Percentiles rank a stretch among this genome's conserved stretches.
These are phyloP conservation scores for Metarhizium sp. DNA, from an alignment of 2,329 filamentous ascomycete species.

Conservation along the genomic window DNA sequence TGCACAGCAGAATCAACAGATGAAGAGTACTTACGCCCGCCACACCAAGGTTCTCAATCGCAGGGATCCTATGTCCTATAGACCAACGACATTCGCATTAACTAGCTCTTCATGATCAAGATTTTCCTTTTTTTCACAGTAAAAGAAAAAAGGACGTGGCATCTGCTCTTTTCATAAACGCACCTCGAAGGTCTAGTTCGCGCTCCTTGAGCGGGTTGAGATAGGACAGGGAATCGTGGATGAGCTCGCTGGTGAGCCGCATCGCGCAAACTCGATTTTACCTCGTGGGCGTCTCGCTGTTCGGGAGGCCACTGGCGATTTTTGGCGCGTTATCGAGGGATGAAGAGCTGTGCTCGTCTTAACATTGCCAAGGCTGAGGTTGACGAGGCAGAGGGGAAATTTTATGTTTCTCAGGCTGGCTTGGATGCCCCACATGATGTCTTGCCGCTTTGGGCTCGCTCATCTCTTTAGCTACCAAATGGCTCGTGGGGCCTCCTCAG, in stretches of 20 bases:
- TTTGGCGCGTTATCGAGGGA: background rate
- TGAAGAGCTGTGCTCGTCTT: background rate
- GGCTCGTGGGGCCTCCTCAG: too few relatives aligned
- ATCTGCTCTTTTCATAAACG: conserved; percentile 88
- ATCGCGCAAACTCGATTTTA: conserved; percentile 39
- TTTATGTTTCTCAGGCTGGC: conserved; percentile 11
- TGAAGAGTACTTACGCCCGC: conserved; percentile 54
- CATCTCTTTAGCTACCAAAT: background rate
- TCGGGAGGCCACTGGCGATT: background rate
- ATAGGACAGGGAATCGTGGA: conserved; percentile 91
- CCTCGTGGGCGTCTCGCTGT: background rate
- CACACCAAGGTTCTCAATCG: conserved; percentile 95
- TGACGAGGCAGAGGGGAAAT: conserved; percentile 22
- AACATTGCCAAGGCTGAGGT: conserved; percentile 15
- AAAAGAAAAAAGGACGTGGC: conserved; percentile 55
- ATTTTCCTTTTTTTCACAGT: conserved; percentile 27
- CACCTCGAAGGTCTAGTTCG: conserved; percentile 98
- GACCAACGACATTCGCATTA: conserved; percentile 59
- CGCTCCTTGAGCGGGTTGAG: conserved; percentile 98
- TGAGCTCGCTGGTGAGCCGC: conserved; percentile 93
- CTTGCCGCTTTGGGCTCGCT: background rate
- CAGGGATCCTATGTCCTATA: conserved; percentile 93
- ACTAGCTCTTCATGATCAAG: conserved; percentile 53
- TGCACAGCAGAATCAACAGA: background rate
- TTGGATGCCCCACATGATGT: background rate